Evolutionary conservation across 768 basidiomycete species (phyloP).

Genomic region (Naganishia kalamii): DNA sequence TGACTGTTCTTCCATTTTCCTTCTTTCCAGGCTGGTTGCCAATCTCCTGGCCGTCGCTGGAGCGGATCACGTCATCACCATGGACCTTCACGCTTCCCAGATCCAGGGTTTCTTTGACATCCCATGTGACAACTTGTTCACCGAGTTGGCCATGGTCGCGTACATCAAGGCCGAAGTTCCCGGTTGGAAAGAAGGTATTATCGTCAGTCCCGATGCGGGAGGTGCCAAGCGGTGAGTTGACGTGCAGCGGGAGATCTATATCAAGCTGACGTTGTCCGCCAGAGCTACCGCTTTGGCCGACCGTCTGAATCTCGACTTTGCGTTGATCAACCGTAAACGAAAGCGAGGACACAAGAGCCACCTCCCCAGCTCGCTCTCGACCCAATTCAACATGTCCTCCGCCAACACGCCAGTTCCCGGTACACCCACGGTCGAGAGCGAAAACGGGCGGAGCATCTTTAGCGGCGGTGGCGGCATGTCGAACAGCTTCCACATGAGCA

Average conservation of each 20-base stretch:
- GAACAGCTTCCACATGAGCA: slow-evolving; percentile 23
- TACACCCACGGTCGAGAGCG: slow-evolving; percentile 23
- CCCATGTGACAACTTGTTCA: slow-evolving; percentile 98
- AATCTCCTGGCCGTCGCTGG: slow-evolving; percentile 84
- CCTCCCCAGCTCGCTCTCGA: slow-evolving; percentile 38
- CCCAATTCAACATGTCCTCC: slow-evolving; percentile 1
- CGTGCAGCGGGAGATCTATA: neutral
- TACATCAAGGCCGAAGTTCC: slow-evolving; percentile 92
- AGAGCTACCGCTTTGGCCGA: slow-evolving; percentile 98
- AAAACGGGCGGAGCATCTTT: slow-evolving; percentile 1
- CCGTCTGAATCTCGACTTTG: slow-evolving; percentile 91
- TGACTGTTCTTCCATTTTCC: neutral
- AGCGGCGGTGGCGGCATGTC: slow-evolving; percentile 22
- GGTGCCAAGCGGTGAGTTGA: slow-evolving; percentile 79
- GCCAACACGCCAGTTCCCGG: slow-evolving; percentile 32
- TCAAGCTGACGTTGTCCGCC: slow-evolving; percentile 17
- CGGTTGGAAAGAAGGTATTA: slow-evolving; percentile 70
- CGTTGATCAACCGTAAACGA: slow-evolving; percentile 97
- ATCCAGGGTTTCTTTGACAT: slow-evolving; percentile 99
- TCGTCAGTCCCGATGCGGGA: slow-evolving; percentile 96
- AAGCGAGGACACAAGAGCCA: slow-evolving; percentile 49
- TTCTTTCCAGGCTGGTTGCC: slow-evolving; percentile 61
- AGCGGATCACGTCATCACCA: slow-evolving; percentile 98
- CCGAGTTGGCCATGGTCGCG: slow-evolving; percentile 87
- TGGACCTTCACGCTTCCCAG: slow-evolving; percentile 98